Evolutionary conservation across 2,329 filamentous ascomycete species (phyloP).

Genomic region (Hansfordia pulvinata): DNA sequence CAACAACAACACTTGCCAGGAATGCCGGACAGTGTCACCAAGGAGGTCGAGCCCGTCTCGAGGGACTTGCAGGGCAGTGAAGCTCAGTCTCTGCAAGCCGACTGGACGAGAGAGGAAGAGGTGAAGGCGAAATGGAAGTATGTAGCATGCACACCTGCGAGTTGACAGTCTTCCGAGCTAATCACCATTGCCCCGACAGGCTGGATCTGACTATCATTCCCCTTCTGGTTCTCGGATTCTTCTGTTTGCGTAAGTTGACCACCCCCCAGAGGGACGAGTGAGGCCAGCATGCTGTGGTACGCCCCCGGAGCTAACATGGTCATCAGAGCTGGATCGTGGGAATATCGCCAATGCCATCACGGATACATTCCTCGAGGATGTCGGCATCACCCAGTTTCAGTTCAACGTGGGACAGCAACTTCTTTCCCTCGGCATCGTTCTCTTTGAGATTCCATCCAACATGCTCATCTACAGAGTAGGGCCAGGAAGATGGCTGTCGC

Average conservation of each 20-base stretch:
- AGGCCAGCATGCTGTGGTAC: no score
- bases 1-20: no score
- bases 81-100: no score
- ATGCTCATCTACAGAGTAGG: slow-evolving; percentile 30
- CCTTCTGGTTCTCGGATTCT: slow-evolving; percentile 3
- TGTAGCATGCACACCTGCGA: neutral
- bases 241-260: slow-evolving; percentile 4
- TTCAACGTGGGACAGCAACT: slow-evolving; percentile 38
- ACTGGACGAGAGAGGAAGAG: slow-evolving; percentile 7
- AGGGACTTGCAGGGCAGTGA: no score
- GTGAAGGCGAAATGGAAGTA: slow-evolving; percentile 7
- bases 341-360: slow-evolving; percentile 36
- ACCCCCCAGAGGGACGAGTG: no score
- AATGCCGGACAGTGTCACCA: no score
- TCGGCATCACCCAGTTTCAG: slow-evolving; percentile 33
- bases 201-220: slow-evolving; percentile 3
- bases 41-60: no score
- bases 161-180: neutral
- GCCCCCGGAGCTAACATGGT: no score
- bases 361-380: slow-evolving; percentile 31
- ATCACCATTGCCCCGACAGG: neutral
- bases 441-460: slow-evolving; percentile 37
- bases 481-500: slow-evolving; percentile 37
- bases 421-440: slow-evolving; percentile 31
- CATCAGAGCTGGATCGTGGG: slow-evolving; percentile 30